Evolutionary conservation across 2,329 filamentous ascomycete genomes (phyloP).

Genomic region (Alternaria sp.): DNA sequence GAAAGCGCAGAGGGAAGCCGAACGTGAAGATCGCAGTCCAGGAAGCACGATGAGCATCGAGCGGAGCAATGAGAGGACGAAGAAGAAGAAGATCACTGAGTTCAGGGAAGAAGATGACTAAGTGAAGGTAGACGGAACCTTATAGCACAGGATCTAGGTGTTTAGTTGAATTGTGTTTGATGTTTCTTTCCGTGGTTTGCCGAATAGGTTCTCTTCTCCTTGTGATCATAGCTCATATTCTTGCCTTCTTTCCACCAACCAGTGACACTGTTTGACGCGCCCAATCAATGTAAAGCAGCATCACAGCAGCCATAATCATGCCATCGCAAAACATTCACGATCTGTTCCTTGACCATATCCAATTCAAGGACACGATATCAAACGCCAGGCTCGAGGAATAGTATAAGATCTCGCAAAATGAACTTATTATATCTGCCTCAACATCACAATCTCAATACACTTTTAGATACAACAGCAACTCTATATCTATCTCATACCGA

Average conservation of each 20-base stretch:
- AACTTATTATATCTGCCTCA: not conserved
- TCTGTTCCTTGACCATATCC: not conserved
- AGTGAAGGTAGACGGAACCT: not conserved
- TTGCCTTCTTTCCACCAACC: not conserved
- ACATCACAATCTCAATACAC: not conserved
- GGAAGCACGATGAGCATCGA: not conserved
- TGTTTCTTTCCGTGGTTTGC: not conserved
- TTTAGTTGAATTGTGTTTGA: not conserved
- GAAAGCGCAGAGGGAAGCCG: not conserved
- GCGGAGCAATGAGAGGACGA: not conserved
- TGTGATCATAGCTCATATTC: not conserved
- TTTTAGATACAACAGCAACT: not conserved
- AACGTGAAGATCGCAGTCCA: not conserved
- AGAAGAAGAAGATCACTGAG: not conserved
- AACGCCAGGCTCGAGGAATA: not conserved
- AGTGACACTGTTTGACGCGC: not conserved
- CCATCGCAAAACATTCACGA: not conserved
- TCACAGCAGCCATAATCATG: not conserved
- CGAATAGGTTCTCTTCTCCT: not conserved
- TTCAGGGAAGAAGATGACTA: not conserved
- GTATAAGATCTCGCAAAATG: not conserved
- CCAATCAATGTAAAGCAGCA: not conserved
- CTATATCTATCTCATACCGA: not conserved
- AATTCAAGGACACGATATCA: not conserved
- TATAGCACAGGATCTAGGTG: not conserved